These are phyloP conservation scores for Clarkia xantiana DNA, from an alignment of 345 rosid species.

Conservation along the genomic window DNA sequence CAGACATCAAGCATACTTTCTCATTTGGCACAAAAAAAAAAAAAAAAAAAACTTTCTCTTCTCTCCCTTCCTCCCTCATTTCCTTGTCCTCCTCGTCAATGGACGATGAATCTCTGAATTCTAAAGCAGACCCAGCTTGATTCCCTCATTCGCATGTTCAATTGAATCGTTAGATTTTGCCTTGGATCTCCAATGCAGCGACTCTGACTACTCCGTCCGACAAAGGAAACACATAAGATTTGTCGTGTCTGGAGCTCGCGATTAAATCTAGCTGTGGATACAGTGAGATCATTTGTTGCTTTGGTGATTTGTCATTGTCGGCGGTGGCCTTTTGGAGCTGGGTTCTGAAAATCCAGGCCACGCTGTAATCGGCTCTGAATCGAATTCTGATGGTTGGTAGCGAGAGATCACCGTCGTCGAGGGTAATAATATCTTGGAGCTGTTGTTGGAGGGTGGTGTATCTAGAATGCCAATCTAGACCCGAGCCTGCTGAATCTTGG, in stretches of 20 bases:
- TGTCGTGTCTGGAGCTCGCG: background rate
- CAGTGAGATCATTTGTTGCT: background rate
- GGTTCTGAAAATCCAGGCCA: conserved; percentile 1
- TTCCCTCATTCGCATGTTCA: conserved; percentile 1
- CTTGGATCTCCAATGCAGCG: background rate
- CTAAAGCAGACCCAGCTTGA: conserved; percentile 13
- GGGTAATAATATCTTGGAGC: conserved; percentile 8
- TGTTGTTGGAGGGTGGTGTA: background rate
- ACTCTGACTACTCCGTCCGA: background rate
- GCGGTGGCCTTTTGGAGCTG: background rate
- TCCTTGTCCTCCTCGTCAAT: conserved; percentile 11
- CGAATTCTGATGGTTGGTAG: conserved; percentile 72
- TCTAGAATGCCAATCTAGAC: background rate
- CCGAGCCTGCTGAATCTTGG: conserved; percentile 5
- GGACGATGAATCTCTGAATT: conserved; percentile 10
- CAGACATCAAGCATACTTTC: too few relatives aligned
- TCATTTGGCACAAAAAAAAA: too few relatives aligned
- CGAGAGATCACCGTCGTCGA: conserved; percentile 14
- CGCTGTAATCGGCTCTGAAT: conserved; percentile 3
- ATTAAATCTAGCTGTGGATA: conserved; percentile 67
- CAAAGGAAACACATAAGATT: background rate
- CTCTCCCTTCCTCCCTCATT: conserved; percentile 9
- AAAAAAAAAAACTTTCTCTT: too few relatives aligned
- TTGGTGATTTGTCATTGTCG: background rate
- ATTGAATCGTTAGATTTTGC: background rate